These are phyloP conservation scores for Phytophthora macrochlamydospora DNA, from an alignment of 352 stramenopile species.

Conservation along the genomic window DNA sequence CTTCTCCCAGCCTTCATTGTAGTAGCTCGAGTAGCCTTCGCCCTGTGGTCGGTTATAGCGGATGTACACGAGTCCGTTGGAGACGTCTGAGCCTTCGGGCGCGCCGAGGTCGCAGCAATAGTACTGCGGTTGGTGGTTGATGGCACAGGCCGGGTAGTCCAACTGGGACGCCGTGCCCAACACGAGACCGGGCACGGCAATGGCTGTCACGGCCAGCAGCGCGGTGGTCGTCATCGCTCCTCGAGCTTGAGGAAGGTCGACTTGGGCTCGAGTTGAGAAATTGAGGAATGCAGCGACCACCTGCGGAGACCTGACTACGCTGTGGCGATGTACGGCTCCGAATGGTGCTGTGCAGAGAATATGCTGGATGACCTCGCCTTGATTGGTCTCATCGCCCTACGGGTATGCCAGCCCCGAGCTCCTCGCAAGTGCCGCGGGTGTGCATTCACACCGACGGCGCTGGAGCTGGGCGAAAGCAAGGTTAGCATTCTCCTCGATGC, in stretches of 20 bases:
- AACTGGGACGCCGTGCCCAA: constrained; percentile 50
- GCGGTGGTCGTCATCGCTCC: constrained; percentile 8
- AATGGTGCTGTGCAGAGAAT: constrained; percentile 2
- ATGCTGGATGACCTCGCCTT: too few relatives aligned
- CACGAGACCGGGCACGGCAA: constrained; percentile 32
- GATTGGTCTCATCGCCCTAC: background rate
- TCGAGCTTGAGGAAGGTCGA: background rate
- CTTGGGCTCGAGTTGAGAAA: constrained; percentile 23
- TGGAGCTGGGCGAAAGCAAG: too few relatives aligned
- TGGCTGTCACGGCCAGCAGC: constrained; percentile 15
- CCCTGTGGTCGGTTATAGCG: constrained; percentile 64
- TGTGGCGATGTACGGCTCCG: background rate
- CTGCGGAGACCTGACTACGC: constrained; percentile 3
- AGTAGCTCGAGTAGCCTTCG: constrained; percentile 50
- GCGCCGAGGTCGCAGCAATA: constrained; percentile 58
- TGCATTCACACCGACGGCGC: constrained; percentile 16
- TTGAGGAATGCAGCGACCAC: constrained; percentile 25
- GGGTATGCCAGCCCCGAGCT: background rate
- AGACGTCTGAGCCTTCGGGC: constrained; percentile 30
- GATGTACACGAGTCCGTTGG: constrained; percentile 55
- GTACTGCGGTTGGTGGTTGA: constrained; percentile 63
- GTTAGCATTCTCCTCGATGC: too few relatives aligned
- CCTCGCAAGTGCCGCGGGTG: too few relatives aligned
- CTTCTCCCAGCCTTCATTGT: constrained; percentile 72
- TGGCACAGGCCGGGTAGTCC: constrained; percentile 61